Conservation (phyloP, 495 filamentous ascomycete genomes). For the Neurospora terricola region DNA sequence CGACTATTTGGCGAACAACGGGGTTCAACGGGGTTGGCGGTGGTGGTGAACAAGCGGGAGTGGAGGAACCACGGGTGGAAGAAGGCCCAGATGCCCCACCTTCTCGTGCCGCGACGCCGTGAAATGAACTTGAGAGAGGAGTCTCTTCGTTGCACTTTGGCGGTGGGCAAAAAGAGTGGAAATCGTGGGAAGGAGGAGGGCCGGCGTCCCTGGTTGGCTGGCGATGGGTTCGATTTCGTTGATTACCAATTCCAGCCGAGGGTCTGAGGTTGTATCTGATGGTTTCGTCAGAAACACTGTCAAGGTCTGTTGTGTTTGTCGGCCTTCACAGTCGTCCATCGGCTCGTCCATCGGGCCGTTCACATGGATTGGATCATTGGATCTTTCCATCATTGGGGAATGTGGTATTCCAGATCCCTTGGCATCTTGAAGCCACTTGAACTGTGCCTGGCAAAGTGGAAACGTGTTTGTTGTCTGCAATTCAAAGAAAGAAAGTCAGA, state of each 20-base stretch:
- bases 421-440: background rate
- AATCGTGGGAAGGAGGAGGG: background rate
- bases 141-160: background rate
- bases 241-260: conserved; percentile 28
- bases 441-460: background rate
- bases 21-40: background rate
- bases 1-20: background rate
- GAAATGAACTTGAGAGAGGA: conserved; percentile 8
- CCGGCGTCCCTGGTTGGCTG: background rate
- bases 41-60: background rate
- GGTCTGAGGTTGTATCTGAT: conserved; percentile 4
- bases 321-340: background rate
- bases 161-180: background rate
- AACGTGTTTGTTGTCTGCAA: too few species aligned
- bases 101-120: conserved; percentile 15
- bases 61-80: background rate
- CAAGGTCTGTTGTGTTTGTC: background rate
- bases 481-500: background rate
- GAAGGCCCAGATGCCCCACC: conserved; percentile 3
- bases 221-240: background rate
- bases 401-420: background rate
- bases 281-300: background rate
- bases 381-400: background rate
- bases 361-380: background rate
- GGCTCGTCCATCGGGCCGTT: background rate